These are phyloP conservation scores for Erythrophleum ivorense DNA, from an alignment of 331 rosid species.

Conservation along the genomic window DNA sequence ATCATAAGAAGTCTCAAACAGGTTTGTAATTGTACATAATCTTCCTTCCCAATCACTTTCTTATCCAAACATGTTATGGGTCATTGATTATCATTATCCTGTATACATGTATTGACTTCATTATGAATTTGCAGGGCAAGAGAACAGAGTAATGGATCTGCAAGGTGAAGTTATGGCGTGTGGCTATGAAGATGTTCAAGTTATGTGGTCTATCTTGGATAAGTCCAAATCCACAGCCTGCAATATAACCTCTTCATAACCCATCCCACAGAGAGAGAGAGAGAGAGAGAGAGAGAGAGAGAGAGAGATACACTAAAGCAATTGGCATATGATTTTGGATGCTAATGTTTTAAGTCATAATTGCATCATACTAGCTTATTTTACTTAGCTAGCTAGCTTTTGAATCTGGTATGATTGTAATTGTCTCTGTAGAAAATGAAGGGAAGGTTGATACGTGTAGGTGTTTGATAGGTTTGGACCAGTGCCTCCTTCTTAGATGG, in stretches of 20 bases:
- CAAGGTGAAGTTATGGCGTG: slow-evolving; percentile 98
- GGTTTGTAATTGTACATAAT: slow-evolving; percentile 41
- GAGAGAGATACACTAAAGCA: too few species aligned
- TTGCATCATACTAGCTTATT: slow-evolving; percentile 43
- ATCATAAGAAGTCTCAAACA: slow-evolving; percentile 73
- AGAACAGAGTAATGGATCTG: slow-evolving; percentile 66
- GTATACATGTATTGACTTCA: background rate
- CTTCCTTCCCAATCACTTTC: background rate
- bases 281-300: too few species aligned
- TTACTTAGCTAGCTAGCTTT: slow-evolving; percentile 34
- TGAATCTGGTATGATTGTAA: slow-evolving; percentile 46
- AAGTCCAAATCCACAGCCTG: slow-evolving; percentile 73
- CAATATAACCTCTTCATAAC: slow-evolving; percentile 66
- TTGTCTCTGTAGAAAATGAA: slow-evolving; percentile 45
- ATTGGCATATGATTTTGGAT: too few species aligned
- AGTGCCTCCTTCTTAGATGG: slow-evolving; percentile 41
- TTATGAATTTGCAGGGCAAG: slow-evolving; percentile 53
- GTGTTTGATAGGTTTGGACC: slow-evolving; percentile 34
- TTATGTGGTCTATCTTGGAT: slow-evolving; percentile 98
- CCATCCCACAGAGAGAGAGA: background rate
- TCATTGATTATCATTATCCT: background rate
- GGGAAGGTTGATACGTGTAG: slow-evolving; percentile 27
- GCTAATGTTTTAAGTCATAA: background rate
- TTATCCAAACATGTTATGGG: background rate
- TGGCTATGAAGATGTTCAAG: slow-evolving; percentile 92